Base-by-base conservation (phyloP, 75 land plant genomes). In the Sequoiadendron giganteum region DNA sequence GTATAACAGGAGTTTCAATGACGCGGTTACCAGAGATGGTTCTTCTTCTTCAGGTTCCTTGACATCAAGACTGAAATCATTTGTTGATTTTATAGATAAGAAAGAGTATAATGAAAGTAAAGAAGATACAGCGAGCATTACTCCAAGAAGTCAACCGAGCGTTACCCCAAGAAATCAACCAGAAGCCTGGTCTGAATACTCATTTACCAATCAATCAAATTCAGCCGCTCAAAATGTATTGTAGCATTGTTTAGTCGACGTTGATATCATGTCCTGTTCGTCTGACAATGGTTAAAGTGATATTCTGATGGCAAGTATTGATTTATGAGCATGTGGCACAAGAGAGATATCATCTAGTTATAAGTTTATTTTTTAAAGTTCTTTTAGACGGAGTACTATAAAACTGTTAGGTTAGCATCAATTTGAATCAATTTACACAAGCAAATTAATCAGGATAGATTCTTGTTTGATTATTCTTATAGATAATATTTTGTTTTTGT, bases 21-120 rank as follows among this genome's bases (percentile, higher is more conserved):
- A 65, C 9, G 2, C 1, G 47, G 49, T 8, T n/a, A 28, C 11
- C 28, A 49, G 16, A 47, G 84, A 82, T 3, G 34, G 3, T 43
- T 1, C 10, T 28, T 47, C 52, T 47, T 45, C 15, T 82, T 2
- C 52, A 45, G 9, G 30, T 25, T 43, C 49, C n/a, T 45, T 45
- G 3, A 2, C 49, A 45, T 82, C 84, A 40, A 82, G 14, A 82
- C 15, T 82, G 52, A 19, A n/a, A 42, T 82, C 52, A 42, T 82
- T 82, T 47, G n/a, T 42, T 18, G 18, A 47, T 43, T 82, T 82
- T 82, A 82, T 82, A 43, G 84, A 82, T 28, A 25, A 47, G 84
- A 82, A 82, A 82, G 84, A 82, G 84, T 13, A 1, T 2, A 1
- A n/a, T 43, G 15, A 82, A 82, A 25, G 5, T 3, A 45, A 11